These are phyloP conservation scores for Endothia cerciana DNA, from an alignment of 2,329 filamentous ascomycete species.

Conservation along the genomic window DNA sequence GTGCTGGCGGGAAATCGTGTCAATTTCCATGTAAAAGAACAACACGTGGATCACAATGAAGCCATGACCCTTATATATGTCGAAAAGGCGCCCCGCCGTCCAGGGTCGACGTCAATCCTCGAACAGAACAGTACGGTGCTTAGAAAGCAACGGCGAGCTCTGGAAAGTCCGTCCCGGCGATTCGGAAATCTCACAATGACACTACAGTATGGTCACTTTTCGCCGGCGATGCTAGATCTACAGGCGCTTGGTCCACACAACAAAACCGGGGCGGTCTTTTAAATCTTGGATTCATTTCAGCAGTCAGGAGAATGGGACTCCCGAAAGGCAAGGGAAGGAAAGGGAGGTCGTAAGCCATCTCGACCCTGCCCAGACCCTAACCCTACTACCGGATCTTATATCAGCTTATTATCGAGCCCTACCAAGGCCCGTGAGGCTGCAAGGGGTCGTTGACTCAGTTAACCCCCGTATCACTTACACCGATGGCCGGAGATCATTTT, in stretches of 20 bases:
- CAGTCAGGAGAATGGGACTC: background rate
- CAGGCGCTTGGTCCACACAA: background rate
- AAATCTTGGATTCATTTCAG: too few species aligned
- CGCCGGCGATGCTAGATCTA: background rate
- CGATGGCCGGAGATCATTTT: conserved; percentile 21
- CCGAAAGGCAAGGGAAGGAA: background rate
- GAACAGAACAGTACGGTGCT: background rate
- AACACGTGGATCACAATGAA: background rate
- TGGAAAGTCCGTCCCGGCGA: conserved; percentile 2
- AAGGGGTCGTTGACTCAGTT: conserved; percentile 5
- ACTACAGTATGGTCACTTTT: background rate
- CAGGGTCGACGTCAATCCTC: background rate
- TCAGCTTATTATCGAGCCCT: background rate
- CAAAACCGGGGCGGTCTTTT: background rate
- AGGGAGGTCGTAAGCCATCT: background rate
- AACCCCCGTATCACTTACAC: conserved; percentile 18
- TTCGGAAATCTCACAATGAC: background rate
- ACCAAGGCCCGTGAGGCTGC: background rate
- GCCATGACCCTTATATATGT: background rate
- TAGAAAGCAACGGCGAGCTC: background rate
- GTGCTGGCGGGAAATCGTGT: background rate
- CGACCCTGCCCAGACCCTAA: background rate
- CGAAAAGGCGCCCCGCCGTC: background rate
- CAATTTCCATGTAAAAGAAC: background rate
- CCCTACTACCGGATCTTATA: background rate